Percentiles rank a stretch among this genome's conserved stretches.
Conservation (phyloP, 495 filamentous ascomycete genomes). For the Penicillium lividum region DNA sequence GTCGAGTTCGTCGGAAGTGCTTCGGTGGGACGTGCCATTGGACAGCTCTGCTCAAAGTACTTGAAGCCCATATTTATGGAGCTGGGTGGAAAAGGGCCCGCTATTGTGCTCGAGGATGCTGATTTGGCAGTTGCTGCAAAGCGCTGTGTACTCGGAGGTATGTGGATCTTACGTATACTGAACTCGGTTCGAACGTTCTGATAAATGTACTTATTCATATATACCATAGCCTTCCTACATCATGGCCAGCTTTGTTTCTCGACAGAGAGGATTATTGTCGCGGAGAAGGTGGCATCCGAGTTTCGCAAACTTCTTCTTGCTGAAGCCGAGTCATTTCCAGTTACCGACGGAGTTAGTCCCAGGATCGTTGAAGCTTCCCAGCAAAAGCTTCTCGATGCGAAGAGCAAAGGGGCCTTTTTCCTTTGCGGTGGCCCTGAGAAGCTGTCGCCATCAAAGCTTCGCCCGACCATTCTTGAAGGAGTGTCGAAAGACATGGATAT, state of each 20-base stretch:
- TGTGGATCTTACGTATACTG: no score
- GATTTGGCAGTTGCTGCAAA: slow-evolving; percentile 56
- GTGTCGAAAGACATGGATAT: not conserved
- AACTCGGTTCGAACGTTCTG: no score
- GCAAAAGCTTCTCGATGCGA: not conserved
- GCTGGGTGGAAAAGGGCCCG: slow-evolving; percentile 66
- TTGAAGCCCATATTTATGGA: slow-evolving; percentile 72
- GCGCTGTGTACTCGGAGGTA: not conserved
- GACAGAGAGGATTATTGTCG: slow-evolving; percentile 72
- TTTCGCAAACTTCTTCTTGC: not conserved
- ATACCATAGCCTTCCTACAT: not conserved
- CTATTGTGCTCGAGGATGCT: slow-evolving; percentile 67
- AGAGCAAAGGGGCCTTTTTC: not conserved
- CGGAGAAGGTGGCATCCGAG: slow-evolving; percentile 14
- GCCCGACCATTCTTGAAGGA: not conserved
- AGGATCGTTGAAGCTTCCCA: not conserved
- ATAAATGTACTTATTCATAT: no score
- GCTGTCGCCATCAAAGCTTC: no score
- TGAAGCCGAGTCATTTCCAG: not conserved
- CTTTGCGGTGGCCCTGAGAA: not conserved
- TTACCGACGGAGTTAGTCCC: not conserved
- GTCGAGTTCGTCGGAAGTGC: slow-evolving; percentile 70
- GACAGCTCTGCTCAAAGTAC: slow-evolving; percentile 55
- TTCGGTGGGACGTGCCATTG: slow-evolving; percentile 58
- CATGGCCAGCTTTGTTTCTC: slow-evolving; percentile 77